These are phyloP conservation scores for Phycomyces nitens DNA, from an alignment of 192 early-diverging fungal species.

Conservation along the genomic window DNA sequence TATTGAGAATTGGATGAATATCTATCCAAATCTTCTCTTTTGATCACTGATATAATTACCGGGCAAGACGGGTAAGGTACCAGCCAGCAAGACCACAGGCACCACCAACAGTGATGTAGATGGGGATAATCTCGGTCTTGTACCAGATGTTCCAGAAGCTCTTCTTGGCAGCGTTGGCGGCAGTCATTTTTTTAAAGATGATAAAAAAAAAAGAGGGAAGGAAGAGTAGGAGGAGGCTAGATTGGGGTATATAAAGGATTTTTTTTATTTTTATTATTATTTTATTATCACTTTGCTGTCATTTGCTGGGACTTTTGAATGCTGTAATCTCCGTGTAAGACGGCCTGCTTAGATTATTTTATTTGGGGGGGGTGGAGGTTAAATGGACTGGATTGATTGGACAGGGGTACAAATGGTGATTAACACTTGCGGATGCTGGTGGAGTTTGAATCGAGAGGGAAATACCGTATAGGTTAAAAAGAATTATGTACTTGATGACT, in stretches of 20 bases:
- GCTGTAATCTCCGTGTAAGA: no score
- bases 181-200: conserved; percentile 35
- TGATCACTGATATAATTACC: conserved; percentile 12
- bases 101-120: conserved; percentile 45
- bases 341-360: no score
- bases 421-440: not conserved
- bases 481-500: no score
- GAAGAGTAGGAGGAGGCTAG: conserved; percentile 7
- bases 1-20: no score
- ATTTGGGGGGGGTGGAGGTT: not conserved
- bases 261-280: not conserved
- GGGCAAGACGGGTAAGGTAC: conserved; percentile 56
- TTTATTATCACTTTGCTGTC: not conserved
- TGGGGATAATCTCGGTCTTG: conserved; percentile 55
- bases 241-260: not conserved
- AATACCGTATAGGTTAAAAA: no score
- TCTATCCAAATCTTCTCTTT: not conserved
- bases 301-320: no score
- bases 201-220: conserved; percentile 15
- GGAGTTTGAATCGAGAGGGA: not conserved
- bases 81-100: conserved; percentile 50
- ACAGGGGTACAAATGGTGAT: not conserved
- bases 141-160: conserved; percentile 53
- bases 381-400: not conserved
- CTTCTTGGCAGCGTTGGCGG: conserved; percentile 51